Conservation (phyloP, 768 basidiomycete species). For the Tricholoma saponaceum region DNA sequence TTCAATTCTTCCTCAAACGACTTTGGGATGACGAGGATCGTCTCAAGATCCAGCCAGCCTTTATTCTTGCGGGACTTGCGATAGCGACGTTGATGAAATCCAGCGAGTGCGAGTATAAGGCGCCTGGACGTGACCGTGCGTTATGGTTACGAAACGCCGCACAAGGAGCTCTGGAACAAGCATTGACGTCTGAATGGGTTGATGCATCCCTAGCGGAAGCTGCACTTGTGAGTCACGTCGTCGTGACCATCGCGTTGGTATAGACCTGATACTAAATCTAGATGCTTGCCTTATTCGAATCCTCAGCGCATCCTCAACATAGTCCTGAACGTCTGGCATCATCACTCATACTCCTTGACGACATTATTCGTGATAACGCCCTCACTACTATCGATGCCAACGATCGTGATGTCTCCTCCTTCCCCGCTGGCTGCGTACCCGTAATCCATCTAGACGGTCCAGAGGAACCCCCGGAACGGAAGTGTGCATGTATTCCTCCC, state of each 20-base stretch:
- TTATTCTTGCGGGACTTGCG: slow-evolving; percentile 65
- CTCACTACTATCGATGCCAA: slow-evolving; percentile 54
- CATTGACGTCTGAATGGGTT: slow-evolving; percentile 47
- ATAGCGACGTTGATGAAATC: slow-evolving; percentile 71
- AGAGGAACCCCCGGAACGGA: slow-evolving; percentile 24
- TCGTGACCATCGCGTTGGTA: neutral
- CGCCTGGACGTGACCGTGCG: slow-evolving; percentile 52
- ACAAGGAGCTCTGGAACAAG: slow-evolving; percentile 46
- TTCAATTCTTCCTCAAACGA: slow-evolving; percentile 47
- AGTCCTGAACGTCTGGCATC: slow-evolving; percentile 47
- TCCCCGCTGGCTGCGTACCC: slow-evolving; percentile 49
- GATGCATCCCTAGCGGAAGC: slow-evolving; percentile 70
- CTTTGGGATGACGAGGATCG: slow-evolving; percentile 51
- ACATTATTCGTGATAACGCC: slow-evolving; percentile 51
- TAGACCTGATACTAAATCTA: slow-evolving; percentile 18
- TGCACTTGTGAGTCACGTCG: slow-evolving; percentile 45
- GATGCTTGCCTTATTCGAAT: slow-evolving; percentile 78
- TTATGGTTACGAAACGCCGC: slow-evolving; percentile 55
- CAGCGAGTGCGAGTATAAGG: slow-evolving; percentile 58
- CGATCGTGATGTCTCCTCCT: slow-evolving; percentile 50
- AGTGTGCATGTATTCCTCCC: slow-evolving; percentile 45
- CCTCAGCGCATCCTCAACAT: slow-evolving; percentile 67
- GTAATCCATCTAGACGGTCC: slow-evolving; percentile 31
- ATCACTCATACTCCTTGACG: slow-evolving; percentile 58
- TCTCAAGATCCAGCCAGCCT: slow-evolving; percentile 60